Evolutionary conservation across 495 filamentous ascomycete species (phyloP), one percentile per base, ranked within the genome.

Genomic region (Penicillium manginii): DNA sequence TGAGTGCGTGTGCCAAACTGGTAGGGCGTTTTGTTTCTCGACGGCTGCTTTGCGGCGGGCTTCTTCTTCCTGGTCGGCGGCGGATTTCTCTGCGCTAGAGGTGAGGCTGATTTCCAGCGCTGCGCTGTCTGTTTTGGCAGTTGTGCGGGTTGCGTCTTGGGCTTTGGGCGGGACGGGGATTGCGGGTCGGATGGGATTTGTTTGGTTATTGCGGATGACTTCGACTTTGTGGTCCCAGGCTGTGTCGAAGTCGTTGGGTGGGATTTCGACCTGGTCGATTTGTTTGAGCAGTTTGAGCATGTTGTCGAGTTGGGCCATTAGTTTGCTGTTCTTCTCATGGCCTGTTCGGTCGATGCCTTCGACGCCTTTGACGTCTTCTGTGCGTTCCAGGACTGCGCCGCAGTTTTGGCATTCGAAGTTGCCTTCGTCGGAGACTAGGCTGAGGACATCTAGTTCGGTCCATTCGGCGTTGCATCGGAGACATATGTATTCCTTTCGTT

Each of bases 401-500:
- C 94, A 99, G 40, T 86, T 87, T 62, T 91, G 87, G 67, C 94
- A 99, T 46, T 87, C 73, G 72, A 97, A 98, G 0, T 47, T 26
- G 9, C 89, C 90, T 71, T 80, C 61, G 52, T 73, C 57, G 76
- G 72, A 60, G 79, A 87, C 59, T 78, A 79, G 51, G 66, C 96
- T 92, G 21, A 97, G 67, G 0, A 96, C 90, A 57, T 97, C 91
- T 62, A 98, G 83, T 63, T 88, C 83, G 4, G 92, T 96, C 85
- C 86, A 97, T 66, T 94, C 86, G 3, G 86, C 68, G 55, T 84
- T 82, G 73, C 94, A 99, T 51, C 83, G 81, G n/a, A 81, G 78
- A 71, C 94, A 99, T 40, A 85, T 85, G 63, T 90, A 96, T 68
- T 97, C 93, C 73, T 97, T 97, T 63, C 88, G 86, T 69, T 98